Evolutionary conservation across 306 rosid genomes (phyloP).

Genomic region (Abrus pulchellus): DNA sequence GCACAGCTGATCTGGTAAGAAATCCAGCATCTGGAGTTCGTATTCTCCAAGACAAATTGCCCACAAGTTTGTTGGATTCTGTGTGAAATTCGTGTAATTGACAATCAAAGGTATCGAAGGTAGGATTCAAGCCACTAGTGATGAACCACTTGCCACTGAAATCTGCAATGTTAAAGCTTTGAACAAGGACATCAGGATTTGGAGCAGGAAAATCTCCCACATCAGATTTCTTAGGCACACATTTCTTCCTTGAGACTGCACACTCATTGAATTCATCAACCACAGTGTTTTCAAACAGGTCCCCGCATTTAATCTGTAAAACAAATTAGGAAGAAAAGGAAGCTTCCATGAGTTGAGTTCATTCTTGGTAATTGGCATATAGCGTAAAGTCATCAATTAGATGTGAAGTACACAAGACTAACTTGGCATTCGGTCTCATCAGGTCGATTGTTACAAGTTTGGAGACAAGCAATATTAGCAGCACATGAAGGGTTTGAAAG

Average conservation of each 20-base stretch:
- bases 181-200: constrained; percentile 78
- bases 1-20: constrained; percentile 76
- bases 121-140: constrained; percentile 87
- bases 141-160: constrained; percentile 97
- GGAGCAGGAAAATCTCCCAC: constrained; percentile 94
- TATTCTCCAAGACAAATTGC: constrained; percentile 89
- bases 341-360: constrained; percentile 40
- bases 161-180: constrained; percentile 73
- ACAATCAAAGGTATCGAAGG: constrained; percentile 88
- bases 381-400: background rate
- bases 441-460: constrained; percentile 95
- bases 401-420: constrained; percentile 46
- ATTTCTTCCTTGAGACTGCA: constrained; percentile 93
- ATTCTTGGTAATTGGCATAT: constrained; percentile 9
- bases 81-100: constrained; percentile 86
- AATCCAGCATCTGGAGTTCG: constrained; percentile 89
- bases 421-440: constrained; percentile 98
- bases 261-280: constrained; percentile 97
- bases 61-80: constrained; percentile 77
- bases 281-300: constrained; percentile 86
- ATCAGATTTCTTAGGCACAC: constrained; percentile 93
- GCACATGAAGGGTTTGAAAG: constrained; percentile 91
- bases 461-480: constrained; percentile 94
- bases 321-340: constrained; percentile 39
- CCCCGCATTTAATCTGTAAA: constrained; percentile 87